These are phyloP conservation scores for Brassica incana DNA, from an alignment of 345 rosid species.

Conservation along the genomic window DNA sequence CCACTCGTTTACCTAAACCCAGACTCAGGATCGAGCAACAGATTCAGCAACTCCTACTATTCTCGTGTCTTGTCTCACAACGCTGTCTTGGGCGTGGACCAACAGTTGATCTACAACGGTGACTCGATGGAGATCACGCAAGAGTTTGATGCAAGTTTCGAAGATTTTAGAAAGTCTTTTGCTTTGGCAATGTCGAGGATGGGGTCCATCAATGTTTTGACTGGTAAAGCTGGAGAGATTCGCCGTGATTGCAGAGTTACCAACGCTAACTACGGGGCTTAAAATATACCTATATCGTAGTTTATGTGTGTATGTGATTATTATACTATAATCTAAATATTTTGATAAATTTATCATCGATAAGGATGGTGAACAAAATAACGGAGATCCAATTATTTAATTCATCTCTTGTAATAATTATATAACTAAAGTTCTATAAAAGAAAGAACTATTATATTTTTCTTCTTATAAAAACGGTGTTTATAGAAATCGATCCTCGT, in stretches of 20 bases:
- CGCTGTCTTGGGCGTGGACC: conserved; percentile 68
- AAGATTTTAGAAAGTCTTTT: conserved; percentile 59
- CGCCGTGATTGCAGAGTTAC: conserved; percentile 54
- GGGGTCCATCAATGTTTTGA: conserved; percentile 74
- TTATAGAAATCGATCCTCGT: too few relatives aligned
- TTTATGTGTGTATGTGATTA: conserved; percentile 11
- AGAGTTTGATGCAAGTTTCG: conserved; percentile 58
- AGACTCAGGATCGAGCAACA: conserved; percentile 47
- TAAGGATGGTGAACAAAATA: not conserved
- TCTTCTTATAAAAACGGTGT: too few relatives aligned
- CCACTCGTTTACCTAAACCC: conserved; percentile 64
- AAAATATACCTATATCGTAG: not conserved
- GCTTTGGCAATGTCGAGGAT: conserved; percentile 71
- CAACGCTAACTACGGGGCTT: conserved; percentile 35
- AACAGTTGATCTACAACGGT: conserved; percentile 49
- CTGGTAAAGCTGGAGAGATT: conserved; percentile 67
- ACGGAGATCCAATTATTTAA: not conserved
- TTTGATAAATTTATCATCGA: not conserved
- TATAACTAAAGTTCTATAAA: too few relatives aligned
- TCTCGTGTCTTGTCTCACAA: conserved; percentile 46
- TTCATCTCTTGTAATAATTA: not conserved
- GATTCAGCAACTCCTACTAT: conserved; percentile 54
- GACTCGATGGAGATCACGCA: conserved; percentile 48
- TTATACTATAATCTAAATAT: not conserved
- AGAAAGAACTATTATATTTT: too few relatives aligned